Base-by-base conservation (phyloP, 2,329 filamentous ascomycete species). In the Botryotinia globosa region DNA sequence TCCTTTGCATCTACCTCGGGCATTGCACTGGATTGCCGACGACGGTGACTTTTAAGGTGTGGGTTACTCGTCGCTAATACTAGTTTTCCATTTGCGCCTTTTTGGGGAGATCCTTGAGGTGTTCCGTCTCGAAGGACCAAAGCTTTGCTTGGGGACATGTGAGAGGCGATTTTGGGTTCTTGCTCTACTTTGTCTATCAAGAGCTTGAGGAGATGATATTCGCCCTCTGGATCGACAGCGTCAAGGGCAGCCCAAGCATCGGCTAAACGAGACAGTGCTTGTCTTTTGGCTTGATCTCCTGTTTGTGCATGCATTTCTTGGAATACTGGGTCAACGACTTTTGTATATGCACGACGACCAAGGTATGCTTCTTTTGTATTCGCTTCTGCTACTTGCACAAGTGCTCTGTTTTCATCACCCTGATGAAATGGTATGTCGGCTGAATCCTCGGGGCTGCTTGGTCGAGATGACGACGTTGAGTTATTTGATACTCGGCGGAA, bases 251-350 rank as follows among this genome's bases (percentile, higher is more conserved):
- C 91, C 85, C 96, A 97, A 0, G 95, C 94, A 80, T 97, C 93
- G 0, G 93, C 93, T 20, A 98, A 86, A 75, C 90, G 89, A 4
- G 92, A 92, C 44, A 98, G 87, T 0, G 94, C 94, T 77, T 97
- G 94, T 51, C 94, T 88, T 81, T 96, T 97, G n/a, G 85, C 84
- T 70, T 87, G 84, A 54, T 87, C 87, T 12, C 84, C 87, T 0
- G 89, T 97, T 72, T 95, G 92, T n/a, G 94, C 92, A 79, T 97
- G 90, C 2, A 94, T 86, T 81, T 98, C 94, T 77, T 94, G 91
- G 75, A 98, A 90, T 0, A 92, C 89, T 7, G 93, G 90, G 73
- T 97, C 94, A 22, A 98, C 83, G 5, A 92, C 91, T 81, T 93
- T 94, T 78, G 88, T 89, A 82, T 95, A 98, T 29, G 94, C 87